Evolutionary conservation across 2,329 filamentous ascomycete genomes (phyloP), one percentile per base, ranked within the genome.

Genomic region (Fusarium temperatum): DNA sequence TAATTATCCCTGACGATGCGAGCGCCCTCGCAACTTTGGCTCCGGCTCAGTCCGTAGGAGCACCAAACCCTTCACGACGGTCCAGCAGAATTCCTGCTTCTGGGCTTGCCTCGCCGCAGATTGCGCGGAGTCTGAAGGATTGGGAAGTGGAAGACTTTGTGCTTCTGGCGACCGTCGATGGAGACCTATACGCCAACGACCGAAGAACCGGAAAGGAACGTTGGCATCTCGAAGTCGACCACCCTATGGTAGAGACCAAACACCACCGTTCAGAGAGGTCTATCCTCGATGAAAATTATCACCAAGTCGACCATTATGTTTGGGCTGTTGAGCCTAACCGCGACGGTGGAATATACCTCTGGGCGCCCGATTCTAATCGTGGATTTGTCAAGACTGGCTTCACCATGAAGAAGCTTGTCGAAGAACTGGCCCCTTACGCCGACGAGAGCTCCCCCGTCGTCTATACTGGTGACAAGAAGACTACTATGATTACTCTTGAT

Each of bases 111-210:
- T 92, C 93, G 93, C 93, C 92, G 92, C 92, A 94, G 83, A 88
- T 89, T 93, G 96, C 95, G 95, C 95, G 96, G 91, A 97, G 93
- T 89, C 89, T 98, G 90, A 93, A 95, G 90, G 96, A 98, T 87
- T 98, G 96, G 96, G 94, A 98, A 93, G 95, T 98, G 86, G 96
- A 98, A 94, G 95, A 98, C 88, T 97, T 98, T 90, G 94, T 98
- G 87, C 94, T 99, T 88, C 89, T 99, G 93, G 96, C 96, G 94
- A 98, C 96, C 90, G 94, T 98, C 90, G 95, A 98, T 88, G 96
- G 96, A 88, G 94, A 94, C 82, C 90, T 98, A 80, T 94, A 98
- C 86, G 95, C 96, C 82, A 91, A 91, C 83, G 94, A 98, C 86
- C 91, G 96, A 79, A 93, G 92, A 81, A 96, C 93, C 59, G 96